phyloP scores from a whole-genome alignment of 768 basidiomycete genomes.

The Leucogyrophana mollusca region DNA sequence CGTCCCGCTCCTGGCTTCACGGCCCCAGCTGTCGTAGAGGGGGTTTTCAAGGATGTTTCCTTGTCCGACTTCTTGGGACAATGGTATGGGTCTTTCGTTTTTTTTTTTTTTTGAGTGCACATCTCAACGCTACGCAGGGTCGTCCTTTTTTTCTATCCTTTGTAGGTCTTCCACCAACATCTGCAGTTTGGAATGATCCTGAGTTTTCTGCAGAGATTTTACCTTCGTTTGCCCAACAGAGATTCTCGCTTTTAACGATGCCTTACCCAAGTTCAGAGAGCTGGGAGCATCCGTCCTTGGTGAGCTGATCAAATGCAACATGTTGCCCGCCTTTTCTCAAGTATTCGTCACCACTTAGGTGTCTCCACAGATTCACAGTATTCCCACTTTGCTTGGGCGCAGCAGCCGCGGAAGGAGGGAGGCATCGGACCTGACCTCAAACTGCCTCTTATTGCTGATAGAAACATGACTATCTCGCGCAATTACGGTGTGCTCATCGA shows the following conservation, averaged over 20 bases:
- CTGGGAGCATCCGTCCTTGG: constrained; percentile 78
- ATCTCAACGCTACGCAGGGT: constrained; percentile 51
- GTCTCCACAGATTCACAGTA: constrained; percentile 90
- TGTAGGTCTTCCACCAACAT: constrained; percentile 49
- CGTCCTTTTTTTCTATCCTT: constrained; percentile 92
- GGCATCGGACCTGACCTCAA: constrained; percentile 88
- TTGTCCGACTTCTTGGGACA: constrained; percentile 71
- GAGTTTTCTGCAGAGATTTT: constrained; percentile 57
- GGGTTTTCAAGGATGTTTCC: constrained; percentile 76
- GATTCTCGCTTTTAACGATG: constrained; percentile 93
- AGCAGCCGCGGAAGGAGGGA: constrained; percentile 78
- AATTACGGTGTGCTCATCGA: constrained; percentile 89
- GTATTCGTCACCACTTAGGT: constrained; percentile 33
- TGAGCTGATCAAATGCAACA: constrained; percentile 26
- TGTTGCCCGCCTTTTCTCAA: not conserved
- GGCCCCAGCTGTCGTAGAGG: constrained; percentile 71
- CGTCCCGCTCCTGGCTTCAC: constrained; percentile 83
- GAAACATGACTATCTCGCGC: constrained; percentile 73
- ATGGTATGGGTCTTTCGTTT: constrained; percentile 54
- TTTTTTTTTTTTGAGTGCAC: not conserved
- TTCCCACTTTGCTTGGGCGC: constrained; percentile 86
- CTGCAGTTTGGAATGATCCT: not conserved
- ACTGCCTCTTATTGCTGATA: constrained; percentile 81
- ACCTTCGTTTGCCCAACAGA: constrained; percentile 95
- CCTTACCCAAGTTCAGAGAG: constrained; percentile 69